Percentiles rank a stretch among this genome's conserved stretches.
Conservation (phyloP, 176 grass and related monocot genomes). For the Eragrostis curvula region DNA sequence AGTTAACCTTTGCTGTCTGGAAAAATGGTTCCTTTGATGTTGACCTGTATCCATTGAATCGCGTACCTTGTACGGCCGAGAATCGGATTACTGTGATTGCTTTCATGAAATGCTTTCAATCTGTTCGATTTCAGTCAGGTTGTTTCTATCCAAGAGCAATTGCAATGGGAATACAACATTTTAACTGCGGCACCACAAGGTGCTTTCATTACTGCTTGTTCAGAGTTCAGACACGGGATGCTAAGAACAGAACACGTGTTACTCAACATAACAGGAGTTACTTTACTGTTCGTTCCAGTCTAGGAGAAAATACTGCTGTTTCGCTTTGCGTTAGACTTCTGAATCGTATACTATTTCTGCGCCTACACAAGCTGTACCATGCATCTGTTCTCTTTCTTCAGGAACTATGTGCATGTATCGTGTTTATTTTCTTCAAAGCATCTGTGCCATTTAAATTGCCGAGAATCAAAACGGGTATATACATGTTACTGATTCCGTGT, state of each 20-base stretch:
- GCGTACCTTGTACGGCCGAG: background rate
- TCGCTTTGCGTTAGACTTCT: slow-evolving; percentile 8
- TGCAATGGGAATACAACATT: background rate
- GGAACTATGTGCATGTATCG: background rate
- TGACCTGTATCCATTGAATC: background rate
- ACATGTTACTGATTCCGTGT: slow-evolving; percentile 15
- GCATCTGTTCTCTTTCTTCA: background rate
- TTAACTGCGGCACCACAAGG: background rate
- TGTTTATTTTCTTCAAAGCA: background rate
- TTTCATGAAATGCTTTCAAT: background rate
- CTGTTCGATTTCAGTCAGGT: background rate
- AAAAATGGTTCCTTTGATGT: background rate
- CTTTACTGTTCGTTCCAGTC: background rate
- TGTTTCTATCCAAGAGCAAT: background rate
- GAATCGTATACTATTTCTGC: background rate
- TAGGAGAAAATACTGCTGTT: background rate
- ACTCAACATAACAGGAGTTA: background rate
- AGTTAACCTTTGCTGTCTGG: too few relatives aligned
- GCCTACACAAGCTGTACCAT: too few relatives aligned
- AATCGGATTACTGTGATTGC: background rate
- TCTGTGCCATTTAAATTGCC: background rate
- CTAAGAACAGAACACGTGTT: background rate
- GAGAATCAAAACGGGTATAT: background rate
- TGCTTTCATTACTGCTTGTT: background rate
- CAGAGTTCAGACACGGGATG: background rate